Conservation (phyloP, 1,284 basidiomycete genomes). For the Moniliella sp. region DNA sequence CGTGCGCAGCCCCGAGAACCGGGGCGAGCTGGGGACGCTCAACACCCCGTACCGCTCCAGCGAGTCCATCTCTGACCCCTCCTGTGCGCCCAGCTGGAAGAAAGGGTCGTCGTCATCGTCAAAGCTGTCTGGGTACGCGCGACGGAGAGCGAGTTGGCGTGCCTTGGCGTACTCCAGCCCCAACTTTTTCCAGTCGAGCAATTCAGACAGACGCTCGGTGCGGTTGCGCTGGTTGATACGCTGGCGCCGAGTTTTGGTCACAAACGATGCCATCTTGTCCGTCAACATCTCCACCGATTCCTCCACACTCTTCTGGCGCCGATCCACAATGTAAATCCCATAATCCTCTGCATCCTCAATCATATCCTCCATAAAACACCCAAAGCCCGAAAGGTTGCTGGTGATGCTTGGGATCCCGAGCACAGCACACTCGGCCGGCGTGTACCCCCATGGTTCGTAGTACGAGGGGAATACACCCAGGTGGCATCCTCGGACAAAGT, state of each 20-base stretch:
- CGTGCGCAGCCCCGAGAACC: constrained; percentile 37
- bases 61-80: no score
- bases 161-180: constrained; percentile 94
- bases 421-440: constrained; percentile 43
- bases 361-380: constrained; percentile 96
- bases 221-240: constrained; percentile 95
- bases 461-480: constrained; percentile 93
- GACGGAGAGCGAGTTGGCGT: constrained; percentile 65
- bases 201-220: constrained; percentile 64
- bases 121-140: constrained; percentile 88
- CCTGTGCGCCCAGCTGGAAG: no score
- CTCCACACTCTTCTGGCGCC: constrained; percentile 64
- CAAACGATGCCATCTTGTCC: constrained; percentile 40
- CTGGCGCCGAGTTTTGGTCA: constrained; percentile 68
- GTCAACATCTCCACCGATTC: constrained; percentile 56
- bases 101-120: constrained; percentile 42
- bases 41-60: constrained; percentile 44
- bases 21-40: constrained; percentile 67
- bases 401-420: constrained; percentile 96
- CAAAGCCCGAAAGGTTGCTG: constrained; percentile 88
- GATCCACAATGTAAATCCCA: constrained; percentile 66
- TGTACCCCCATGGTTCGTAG: constrained; percentile 67
- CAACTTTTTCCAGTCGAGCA: constrained; percentile 93
- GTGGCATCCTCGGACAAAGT: constrained; percentile 92
- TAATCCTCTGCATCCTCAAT: constrained; percentile 51